Evolutionary conservation across 306 rosid genomes (phyloP), one percentile per base, ranked within the genome.

Genomic region (Canavalia ensiformis): DNA sequence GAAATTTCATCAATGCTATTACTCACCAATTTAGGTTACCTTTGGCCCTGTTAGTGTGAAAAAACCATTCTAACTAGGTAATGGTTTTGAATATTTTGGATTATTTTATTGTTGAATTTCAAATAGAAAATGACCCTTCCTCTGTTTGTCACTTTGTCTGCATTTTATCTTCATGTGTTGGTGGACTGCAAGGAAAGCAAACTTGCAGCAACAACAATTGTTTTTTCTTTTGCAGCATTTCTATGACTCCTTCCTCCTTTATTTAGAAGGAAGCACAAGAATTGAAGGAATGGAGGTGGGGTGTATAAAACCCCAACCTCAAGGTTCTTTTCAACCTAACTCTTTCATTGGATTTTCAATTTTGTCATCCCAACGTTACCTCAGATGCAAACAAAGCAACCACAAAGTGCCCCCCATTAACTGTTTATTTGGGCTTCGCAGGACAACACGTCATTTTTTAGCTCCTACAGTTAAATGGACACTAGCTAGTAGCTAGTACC

Each of bases 111-210:
- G 75, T 72, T 77, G 68, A 44, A 72, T 77, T 67, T 29, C 42
- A 54, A 29, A 47, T 18, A 62, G 90, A 87, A 84, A 87, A 81
- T 1, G 90, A 87, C 86, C 55, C 72, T 79, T 73, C 79, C 79
- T 81, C 84, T 84, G 72, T 77, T 75, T 68, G 11, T 18, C 59
- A 42, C 54, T 35, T 11, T 51, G 67, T 41, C 34, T 57, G 72
- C 28, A 44, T 54, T 69, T 84, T 52, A 18, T 59, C 13, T 52
- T 42, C 44, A 41, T 75, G 65, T 58, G 78, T 71, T 68, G 85
- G 87, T 87, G 80, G 45, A 75, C 81, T 80, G 67, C 89, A 80
- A 83, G 76, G 49, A 64, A 80, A 86, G 89, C 89, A 86, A 86
- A 37, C 71, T 68, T 67, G 54, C 62, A 7, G 39, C 64, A 13